A percentile compares a stretch with the other conserved stretches of the same genome.
phyloP scores from a whole-genome alignment of 768 basidiomycete genomes.

The Crepidotus variabilis region DNA sequence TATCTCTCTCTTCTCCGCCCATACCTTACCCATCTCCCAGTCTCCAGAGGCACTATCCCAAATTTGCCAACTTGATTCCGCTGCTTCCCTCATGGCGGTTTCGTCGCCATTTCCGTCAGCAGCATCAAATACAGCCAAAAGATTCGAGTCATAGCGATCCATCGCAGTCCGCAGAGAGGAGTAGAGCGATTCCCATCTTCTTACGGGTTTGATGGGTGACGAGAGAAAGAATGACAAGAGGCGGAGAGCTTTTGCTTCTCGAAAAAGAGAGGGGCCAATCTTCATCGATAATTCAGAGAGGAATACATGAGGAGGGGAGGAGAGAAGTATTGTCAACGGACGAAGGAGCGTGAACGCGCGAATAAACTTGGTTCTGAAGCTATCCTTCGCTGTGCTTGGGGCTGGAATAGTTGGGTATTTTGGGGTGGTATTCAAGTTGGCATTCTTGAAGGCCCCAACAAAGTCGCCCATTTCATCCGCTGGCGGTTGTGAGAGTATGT shows the following conservation, averaged over 20 bases:
- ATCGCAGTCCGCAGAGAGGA: constrained; percentile 70
- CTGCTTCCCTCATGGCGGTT: constrained; percentile 72
- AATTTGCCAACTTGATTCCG: constrained; percentile 84
- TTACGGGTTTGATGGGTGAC: constrained; percentile 63
- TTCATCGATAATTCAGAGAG: constrained; percentile 52
- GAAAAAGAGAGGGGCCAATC: constrained; percentile 40
- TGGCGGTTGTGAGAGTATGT: constrained; percentile 24
- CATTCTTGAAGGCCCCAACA: constrained; percentile 10
- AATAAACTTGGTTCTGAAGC: constrained; percentile 56
- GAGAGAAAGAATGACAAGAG: constrained; percentile 77
- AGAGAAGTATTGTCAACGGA: constrained; percentile 53
- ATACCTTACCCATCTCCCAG: constrained; percentile 93
- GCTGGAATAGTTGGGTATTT: constrained; percentile 11
- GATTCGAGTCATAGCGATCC: constrained; percentile 83
- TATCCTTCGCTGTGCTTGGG: constrained; percentile 24
- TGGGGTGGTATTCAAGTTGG: background rate
- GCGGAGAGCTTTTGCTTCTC: constrained; percentile 66
- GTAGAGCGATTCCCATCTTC: constrained; percentile 58
- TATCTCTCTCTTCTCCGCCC: constrained; percentile 93
- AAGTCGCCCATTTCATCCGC: constrained; percentile 40
- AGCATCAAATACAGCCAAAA: constrained; percentile 87
- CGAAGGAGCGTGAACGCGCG: constrained; percentile 64
- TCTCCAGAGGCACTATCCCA: constrained; percentile 51
- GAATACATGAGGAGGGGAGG: constrained; percentile 62
- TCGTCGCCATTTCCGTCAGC: constrained; percentile 78